Base-by-base conservation (phyloP, 805 yeast genomes). In the Lachancea dasiensis region DNA sequence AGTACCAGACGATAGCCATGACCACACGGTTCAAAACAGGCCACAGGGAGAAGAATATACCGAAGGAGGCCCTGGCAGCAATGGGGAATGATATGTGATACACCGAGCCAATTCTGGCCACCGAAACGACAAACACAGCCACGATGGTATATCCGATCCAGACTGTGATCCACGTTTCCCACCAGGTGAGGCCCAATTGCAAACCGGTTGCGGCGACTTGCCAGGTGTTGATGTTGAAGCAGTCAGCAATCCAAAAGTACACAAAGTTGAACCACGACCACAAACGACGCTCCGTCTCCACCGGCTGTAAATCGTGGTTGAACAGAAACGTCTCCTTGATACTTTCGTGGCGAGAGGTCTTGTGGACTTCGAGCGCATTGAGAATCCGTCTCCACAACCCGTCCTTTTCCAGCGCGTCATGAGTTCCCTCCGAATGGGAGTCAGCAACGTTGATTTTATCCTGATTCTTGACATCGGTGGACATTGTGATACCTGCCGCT, bases 171-270 rank as follows among this genome's bases (percentile, higher is more conserved):
- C 95, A 86, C 9, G 83, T 78, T 55, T 80, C 87, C 94, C 95
- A 86, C 95, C 95, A 86, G 13, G 80, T 73, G 61, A 86, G 64
- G 8, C 92, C 92, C 16, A 78, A 75, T 38, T 70, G 67, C 40
- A 82, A 80, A 51, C 95, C 95, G 0, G 95, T 82, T 6, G 90
- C 79, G 2, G 95, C 95, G 50, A 86, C 85, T 66, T 83, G 87
- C 86, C 90, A 86, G 5, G 95, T 85, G 58, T 84, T 86, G 55
- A 86, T 77, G 62, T 86, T 86, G 65, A 86, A 84, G 22, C 95
- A 79, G 57, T 86, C 96, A 0, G 95, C 86, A 41, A 86, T 60
- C 96, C 96, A 86, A 51, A 84, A 82, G 46, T 74, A 77, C 10
- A 82, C 78, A 56, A 65, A 86, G 58, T 86, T 84, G 60, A 68